Evolutionary conservation across 2,329 filamentous ascomycete species (phyloP).

Genomic region (Xylogone sp.): DNA sequence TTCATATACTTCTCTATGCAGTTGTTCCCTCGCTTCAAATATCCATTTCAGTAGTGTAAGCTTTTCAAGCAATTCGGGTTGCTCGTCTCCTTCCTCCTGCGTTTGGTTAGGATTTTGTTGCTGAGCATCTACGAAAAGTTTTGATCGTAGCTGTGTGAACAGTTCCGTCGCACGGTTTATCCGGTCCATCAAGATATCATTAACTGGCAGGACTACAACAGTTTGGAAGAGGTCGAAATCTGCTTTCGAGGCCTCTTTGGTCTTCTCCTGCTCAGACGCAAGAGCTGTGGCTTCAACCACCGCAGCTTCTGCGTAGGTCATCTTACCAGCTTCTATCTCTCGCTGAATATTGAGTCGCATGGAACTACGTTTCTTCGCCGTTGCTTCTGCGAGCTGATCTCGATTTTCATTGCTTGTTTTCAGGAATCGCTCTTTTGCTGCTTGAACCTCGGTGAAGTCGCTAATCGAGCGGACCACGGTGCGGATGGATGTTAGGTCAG

Average conservation of each 20-base stretch:
- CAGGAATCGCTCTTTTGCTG: slow-evolving; percentile 60
- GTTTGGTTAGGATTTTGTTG: slow-evolving; percentile 68
- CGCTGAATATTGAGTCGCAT: slow-evolving; percentile 73
- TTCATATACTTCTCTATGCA: slow-evolving; percentile 83
- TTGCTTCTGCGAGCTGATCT: slow-evolving; percentile 49
- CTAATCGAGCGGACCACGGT: slow-evolving; percentile 69
- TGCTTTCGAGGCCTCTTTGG: slow-evolving; percentile 70
- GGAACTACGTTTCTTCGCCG: slow-evolving; percentile 53
- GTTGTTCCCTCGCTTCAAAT: slow-evolving; percentile 85
- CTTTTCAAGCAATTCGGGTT: slow-evolving; percentile 90
- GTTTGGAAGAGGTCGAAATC: slow-evolving; percentile 84
- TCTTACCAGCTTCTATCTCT: slow-evolving; percentile 72
- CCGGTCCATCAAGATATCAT: slow-evolving; percentile 72
- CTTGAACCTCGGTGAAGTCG: slow-evolving; percentile 68
- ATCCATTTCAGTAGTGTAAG: slow-evolving; percentile 95
- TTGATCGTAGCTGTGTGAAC: slow-evolving; percentile 71
- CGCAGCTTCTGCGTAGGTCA: slow-evolving; percentile 80
- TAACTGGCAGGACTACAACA: slow-evolving; percentile 77
- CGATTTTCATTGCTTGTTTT: slow-evolving; percentile 54
- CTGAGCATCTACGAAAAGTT: slow-evolving; percentile 69
- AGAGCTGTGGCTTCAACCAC: slow-evolving; percentile 74
- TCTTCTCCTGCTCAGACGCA: slow-evolving; percentile 62
- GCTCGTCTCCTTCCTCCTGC: slow-evolving; percentile 92
- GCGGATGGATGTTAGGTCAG: slow-evolving; percentile 76
- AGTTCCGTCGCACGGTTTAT: slow-evolving; percentile 70